Conservation (phyloP, 2,329 filamentous ascomycete genomes). For the Xylariaceae sp. region DNA sequence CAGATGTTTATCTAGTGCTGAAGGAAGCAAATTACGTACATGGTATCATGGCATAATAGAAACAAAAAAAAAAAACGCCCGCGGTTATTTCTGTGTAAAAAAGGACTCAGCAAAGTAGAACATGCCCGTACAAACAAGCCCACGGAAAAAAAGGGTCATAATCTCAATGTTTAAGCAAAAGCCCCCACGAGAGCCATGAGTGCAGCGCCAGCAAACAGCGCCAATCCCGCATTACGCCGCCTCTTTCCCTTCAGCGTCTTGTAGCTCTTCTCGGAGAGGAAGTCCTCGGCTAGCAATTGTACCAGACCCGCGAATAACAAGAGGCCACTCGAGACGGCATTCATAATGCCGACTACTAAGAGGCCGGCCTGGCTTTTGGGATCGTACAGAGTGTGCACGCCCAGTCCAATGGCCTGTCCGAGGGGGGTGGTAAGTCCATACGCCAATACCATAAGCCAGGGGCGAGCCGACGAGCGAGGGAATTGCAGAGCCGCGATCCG, state of each 20-base stretch:
- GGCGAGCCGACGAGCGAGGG: conserved; percentile 63
- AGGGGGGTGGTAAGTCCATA: conserved; percentile 74
- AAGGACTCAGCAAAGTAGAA: too few relatives aligned
- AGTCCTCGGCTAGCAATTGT: conserved; percentile 80
- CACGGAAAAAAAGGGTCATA: too few relatives aligned
- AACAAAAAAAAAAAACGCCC: too few relatives aligned
- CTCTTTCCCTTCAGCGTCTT: conserved; percentile 55
- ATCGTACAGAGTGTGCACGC: conserved; percentile 74
- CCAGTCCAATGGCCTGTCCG: conserved; percentile 75
- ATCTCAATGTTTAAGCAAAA: conserved; percentile 48
- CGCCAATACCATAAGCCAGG: conserved; percentile 76
- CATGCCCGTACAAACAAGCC: too few relatives aligned
- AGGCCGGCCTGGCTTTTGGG: conserved; percentile 70
- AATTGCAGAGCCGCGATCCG: conserved; percentile 82
- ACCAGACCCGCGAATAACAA: conserved; percentile 78
- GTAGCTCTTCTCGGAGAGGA: conserved; percentile 71
- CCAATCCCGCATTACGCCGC: conserved; percentile 56
- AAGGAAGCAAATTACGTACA: not conserved
- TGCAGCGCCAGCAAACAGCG: conserved; percentile 58
- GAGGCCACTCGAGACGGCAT: conserved; percentile 75
- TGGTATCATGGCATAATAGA: conserved; percentile 5
- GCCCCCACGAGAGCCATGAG: conserved; percentile 69
- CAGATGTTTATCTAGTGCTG: conserved; percentile 9
- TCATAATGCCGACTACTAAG: conserved; percentile 80
- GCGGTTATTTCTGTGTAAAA: too few relatives aligned